These are phyloP conservation scores for Apiospora malaysiana DNA, from an alignment of 2,329 filamentous ascomycete species.

Conservation along the genomic window DNA sequence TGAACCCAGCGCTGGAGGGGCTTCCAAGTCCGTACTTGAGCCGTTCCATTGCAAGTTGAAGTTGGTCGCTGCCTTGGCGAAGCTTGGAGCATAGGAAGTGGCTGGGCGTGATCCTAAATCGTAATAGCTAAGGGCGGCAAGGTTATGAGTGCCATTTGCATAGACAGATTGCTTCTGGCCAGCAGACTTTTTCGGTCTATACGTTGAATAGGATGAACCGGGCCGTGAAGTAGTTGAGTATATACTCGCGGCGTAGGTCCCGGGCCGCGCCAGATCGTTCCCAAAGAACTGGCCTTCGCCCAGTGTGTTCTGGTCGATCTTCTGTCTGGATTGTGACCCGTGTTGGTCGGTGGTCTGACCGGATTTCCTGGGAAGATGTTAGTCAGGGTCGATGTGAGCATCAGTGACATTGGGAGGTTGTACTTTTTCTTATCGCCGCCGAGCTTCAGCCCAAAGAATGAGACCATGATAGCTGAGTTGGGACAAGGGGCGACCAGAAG, in stretches of 20 bases:
- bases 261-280: slow-evolving; percentile 34
- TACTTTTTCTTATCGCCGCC: slow-evolving; percentile 63
- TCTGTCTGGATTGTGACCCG: slow-evolving; percentile 34
- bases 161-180: slow-evolving; percentile 33
- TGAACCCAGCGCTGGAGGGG: slow-evolving; percentile 40
- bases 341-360: slow-evolving; percentile 12
- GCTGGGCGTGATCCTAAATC: slow-evolving; percentile 43
- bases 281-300: slow-evolving; percentile 46
- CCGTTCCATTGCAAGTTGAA: slow-evolving; percentile 39
- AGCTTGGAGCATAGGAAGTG: slow-evolving; percentile 20
- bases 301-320: slow-evolving; percentile 41
- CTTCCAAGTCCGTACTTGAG: slow-evolving; percentile 41
- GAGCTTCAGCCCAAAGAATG: slow-evolving; percentile 63
- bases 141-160: slow-evolving; percentile 44
- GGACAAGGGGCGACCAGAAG: not conserved
- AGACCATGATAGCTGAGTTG: slow-evolving; percentile 52
- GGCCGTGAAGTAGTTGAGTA: slow-evolving; percentile 42
- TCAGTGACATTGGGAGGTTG: slow-evolving; percentile 37
- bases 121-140: slow-evolving; percentile 51
- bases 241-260: slow-evolving; percentile 23
- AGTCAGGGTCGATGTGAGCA: not conserved
- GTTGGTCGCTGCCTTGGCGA: not conserved
- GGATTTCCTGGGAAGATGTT: slow-evolving; percentile 8
- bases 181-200: slow-evolving; percentile 31
- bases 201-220: slow-evolving; percentile 46